phyloP scores from a whole-genome alignment of 768 basidiomycete genomes.

The Hydnomerulius pinastri region DNA sequence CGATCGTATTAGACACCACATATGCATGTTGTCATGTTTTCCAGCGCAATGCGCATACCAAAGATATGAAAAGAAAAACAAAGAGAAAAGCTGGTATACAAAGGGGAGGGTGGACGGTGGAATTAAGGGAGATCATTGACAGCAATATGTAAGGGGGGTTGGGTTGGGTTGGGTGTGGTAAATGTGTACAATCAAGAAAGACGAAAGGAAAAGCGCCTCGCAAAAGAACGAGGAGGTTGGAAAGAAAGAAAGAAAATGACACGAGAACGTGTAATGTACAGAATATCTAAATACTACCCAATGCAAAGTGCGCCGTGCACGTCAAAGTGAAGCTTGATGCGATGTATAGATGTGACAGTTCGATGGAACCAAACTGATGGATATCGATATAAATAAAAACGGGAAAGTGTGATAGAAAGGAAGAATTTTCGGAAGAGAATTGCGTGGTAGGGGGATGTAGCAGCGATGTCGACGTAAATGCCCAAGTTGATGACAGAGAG shows the following conservation, averaged over 20 bases:
- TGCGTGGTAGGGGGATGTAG: too few relatives aligned
- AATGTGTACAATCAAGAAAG: conserved; percentile 24
- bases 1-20: not conserved
- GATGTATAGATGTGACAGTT: conserved; percentile 11
- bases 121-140: conserved; percentile 15
- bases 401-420: not conserved
- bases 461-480: conserved; percentile 1
- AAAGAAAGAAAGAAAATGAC: not conserved
- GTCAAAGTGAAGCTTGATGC: conserved; percentile 8
- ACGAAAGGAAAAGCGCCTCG: conserved; percentile 5
- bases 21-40: too few relatives aligned
- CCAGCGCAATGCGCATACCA: not conserved
- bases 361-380: not conserved
- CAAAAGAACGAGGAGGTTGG: conserved; percentile 13
- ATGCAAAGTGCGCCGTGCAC: conserved; percentile 13
- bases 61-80: too few relatives aligned
- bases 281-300: conserved; percentile 23
- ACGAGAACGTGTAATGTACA: conserved; percentile 18
- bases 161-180: too few relatives aligned
- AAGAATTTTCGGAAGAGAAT: not conserved
- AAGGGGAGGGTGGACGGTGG: conserved; percentile 4
- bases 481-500: conserved; percentile 1
- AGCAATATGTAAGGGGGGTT: not conserved
- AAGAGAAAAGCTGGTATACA: conserved; percentile 22
- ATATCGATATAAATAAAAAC: conserved; percentile 6